Percentiles rank a stretch among this genome's conserved stretches.
These are phyloP conservation scores for Hypseocharis bilobata DNA, from an alignment of 441 rosid genomes.

Conservation along the genomic window DNA sequence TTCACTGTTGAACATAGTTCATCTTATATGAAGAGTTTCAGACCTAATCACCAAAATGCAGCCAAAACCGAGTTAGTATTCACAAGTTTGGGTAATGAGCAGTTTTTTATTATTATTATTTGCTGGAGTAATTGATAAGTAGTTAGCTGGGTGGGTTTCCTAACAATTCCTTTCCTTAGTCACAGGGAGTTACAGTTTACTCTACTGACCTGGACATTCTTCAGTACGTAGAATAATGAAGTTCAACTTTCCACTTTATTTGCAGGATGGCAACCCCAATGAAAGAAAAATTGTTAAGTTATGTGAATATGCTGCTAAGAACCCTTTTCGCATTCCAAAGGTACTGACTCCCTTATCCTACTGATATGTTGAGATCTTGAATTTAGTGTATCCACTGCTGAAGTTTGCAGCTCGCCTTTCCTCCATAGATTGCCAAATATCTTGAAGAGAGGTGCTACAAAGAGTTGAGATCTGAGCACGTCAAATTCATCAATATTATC, in stretches of 20 bases:
- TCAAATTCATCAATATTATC: constrained; percentile 54
- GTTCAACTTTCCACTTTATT: constrained; percentile 9
- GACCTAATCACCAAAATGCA: not conserved
- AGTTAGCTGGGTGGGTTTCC: not conserved
- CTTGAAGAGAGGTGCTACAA: constrained; percentile 90
- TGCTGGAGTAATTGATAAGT: not conserved
- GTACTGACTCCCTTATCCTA: constrained; percentile 26
- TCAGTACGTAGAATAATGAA: constrained; percentile 4
- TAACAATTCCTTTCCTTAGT: not conserved
- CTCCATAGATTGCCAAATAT: constrained; percentile 63
- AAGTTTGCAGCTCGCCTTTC: constrained; percentile 12
- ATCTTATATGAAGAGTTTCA: not conserved
- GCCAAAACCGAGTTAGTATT: not conserved
- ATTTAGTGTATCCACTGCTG: not conserved
- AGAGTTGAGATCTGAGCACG: constrained; percentile 67
- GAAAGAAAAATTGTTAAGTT: constrained; percentile 78
- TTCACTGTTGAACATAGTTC: not conserved
- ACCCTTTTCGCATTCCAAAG: constrained; percentile 89
- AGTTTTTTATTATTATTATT: not conserved
- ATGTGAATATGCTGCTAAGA: constrained; percentile 90
- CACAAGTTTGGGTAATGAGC: not conserved
- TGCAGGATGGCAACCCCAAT: constrained; percentile 64
- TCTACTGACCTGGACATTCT: not conserved
- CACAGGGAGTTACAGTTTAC: not conserved
- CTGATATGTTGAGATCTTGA: not conserved